A percentile compares a stretch with the other conserved stretches of the same genome.
Conservation (phyloP, 179 eudicot species). For the Gypsophila paniculata region DNA sequence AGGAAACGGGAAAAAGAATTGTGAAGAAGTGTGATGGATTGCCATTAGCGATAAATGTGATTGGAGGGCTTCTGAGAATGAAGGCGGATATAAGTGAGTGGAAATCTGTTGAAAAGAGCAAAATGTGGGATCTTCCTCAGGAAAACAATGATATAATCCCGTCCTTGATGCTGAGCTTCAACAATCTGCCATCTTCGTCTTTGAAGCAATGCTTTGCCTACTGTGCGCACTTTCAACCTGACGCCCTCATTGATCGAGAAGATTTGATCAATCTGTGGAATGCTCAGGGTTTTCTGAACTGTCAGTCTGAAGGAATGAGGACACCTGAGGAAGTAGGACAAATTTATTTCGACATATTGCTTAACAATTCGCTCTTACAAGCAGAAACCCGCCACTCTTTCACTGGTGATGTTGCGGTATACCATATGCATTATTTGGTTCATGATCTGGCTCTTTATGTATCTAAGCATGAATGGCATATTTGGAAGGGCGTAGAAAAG, state of each 20-base stretch:
- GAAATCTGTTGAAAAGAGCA: conserved; percentile 25
- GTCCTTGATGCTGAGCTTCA: conserved; percentile 26
- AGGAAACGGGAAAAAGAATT: conserved; percentile 21
- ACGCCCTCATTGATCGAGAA: conserved; percentile 11
- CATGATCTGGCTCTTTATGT: conserved; percentile 34
- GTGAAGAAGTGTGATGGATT: conserved; percentile 29
- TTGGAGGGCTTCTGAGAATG: conserved; percentile 19
- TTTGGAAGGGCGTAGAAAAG: conserved; percentile 14
- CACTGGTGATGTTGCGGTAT: neutral
- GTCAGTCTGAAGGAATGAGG: conserved; percentile 10
- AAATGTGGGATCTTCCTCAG: conserved; percentile 25
- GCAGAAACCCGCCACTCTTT: conserved; percentile 11
- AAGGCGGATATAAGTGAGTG: conserved; percentile 18
- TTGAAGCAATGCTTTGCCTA: conserved; percentile 36
- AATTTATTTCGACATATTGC: conserved; percentile 13
- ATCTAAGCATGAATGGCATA: conserved; percentile 22
- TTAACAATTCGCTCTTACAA: conserved; percentile 24
- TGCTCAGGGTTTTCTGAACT: conserved; percentile 28
- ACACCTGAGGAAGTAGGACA: conserved; percentile 27
- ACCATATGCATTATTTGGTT: conserved; percentile 28
- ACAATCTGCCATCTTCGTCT: conserved; percentile 23
- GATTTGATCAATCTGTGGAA: conserved; percentile 30
- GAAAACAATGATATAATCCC: conserved; percentile 22
- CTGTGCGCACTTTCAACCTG: conserved; percentile 26
- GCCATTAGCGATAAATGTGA: conserved; percentile 26